Evolutionary conservation across 2,329 filamentous ascomycete genomes (phyloP).

Genomic region (Tolypocladium inflatum): DNA sequence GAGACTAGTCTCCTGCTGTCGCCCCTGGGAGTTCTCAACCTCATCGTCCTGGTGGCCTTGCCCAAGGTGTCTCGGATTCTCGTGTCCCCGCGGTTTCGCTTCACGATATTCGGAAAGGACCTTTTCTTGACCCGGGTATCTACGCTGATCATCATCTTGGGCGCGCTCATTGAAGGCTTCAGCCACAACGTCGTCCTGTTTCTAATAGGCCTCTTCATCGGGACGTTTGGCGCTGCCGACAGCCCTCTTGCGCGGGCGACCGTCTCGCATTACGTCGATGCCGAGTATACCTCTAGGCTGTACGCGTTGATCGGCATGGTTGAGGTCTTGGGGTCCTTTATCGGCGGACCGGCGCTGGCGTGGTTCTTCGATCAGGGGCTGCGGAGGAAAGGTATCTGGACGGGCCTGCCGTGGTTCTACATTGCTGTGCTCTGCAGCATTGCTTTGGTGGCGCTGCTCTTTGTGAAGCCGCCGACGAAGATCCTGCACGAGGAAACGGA

Average conservation of each 20-base stretch:
- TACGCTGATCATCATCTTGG: conserved; percentile 19
- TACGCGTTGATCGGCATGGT: conserved; percentile 31
- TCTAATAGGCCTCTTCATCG: conserved; percentile 25
- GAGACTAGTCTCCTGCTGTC: conserved; percentile 31
- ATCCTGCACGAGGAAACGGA: conserved; percentile 3
- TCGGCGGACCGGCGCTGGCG: conserved; percentile 29
- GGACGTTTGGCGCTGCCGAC: conserved; percentile 27
- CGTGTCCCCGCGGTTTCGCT: conserved; percentile 20
- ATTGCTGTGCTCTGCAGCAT: conserved; percentile 18
- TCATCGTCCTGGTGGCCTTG: conserved; percentile 24
- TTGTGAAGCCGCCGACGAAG: conserved; percentile 21
- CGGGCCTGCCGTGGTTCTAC: conserved; percentile 31
- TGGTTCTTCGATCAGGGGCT: conserved; percentile 27
- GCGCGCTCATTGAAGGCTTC: conserved; percentile 23
- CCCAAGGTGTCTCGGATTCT: conserved; percentile 24
- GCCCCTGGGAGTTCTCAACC: conserved; percentile 27
- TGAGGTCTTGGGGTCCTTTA: conserved; percentile 27
- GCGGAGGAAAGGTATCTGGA: conserved; percentile 23
- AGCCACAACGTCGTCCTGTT: conserved; percentile 23
- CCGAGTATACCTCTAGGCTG: conserved; percentile 27
- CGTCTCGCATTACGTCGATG: conserved; percentile 26
- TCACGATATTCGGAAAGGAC: conserved; percentile 27
- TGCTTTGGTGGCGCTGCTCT: conserved; percentile 17
- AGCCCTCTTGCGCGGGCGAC: conserved; percentile 29
- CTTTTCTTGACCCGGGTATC: conserved; percentile 24